Evolutionary conservation across 768 basidiomycete species (phyloP).

Genomic region (Lactifluus volemus): DNA sequence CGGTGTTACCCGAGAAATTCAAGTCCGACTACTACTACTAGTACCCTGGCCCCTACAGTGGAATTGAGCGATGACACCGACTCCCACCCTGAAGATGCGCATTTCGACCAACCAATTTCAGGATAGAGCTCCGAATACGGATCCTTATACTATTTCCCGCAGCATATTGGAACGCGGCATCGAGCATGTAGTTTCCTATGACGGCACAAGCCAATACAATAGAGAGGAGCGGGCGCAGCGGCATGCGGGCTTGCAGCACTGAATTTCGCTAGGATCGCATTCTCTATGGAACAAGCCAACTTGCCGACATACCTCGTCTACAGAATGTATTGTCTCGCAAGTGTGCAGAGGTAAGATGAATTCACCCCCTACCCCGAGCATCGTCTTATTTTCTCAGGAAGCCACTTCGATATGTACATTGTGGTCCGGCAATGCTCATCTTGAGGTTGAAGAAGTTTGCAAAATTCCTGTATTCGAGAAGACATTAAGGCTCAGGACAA

Average conservation of each 20-base stretch:
- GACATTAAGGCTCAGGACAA: slow-evolving; percentile 29
- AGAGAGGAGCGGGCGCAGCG: slow-evolving; percentile 34
- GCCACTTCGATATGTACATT: slow-evolving; percentile 45
- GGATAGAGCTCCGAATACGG: neutral
- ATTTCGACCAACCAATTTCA: neutral
- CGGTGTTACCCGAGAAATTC: neutral
- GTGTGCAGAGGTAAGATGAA: slow-evolving; percentile 30
- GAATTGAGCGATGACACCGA: neutral
- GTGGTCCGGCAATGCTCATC: slow-evolving; percentile 45
- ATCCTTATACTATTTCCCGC: neutral
- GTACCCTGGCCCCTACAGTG: no score
- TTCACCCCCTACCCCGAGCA: neutral
- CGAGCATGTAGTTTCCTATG: slow-evolving; percentile 35
- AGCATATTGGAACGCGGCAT: slow-evolving; percentile 21
- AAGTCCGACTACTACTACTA: neutral
- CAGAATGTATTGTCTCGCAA: slow-evolving; percentile 27
- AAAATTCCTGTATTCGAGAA: slow-evolving; percentile 40
- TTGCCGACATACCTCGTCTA: slow-evolving; percentile 26
- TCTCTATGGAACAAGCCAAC: slow-evolving; percentile 31
- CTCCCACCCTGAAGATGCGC: slow-evolving; percentile 24
- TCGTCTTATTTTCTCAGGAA: slow-evolving; percentile 32
- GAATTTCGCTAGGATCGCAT: slow-evolving; percentile 49
- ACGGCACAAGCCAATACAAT: slow-evolving; percentile 48
- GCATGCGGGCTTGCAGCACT: slow-evolving; percentile 61
- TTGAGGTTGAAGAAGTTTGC: slow-evolving; percentile 50